Conservation (phyloP, 768 basidiomycete species). For the Imleria badia region DNA sequence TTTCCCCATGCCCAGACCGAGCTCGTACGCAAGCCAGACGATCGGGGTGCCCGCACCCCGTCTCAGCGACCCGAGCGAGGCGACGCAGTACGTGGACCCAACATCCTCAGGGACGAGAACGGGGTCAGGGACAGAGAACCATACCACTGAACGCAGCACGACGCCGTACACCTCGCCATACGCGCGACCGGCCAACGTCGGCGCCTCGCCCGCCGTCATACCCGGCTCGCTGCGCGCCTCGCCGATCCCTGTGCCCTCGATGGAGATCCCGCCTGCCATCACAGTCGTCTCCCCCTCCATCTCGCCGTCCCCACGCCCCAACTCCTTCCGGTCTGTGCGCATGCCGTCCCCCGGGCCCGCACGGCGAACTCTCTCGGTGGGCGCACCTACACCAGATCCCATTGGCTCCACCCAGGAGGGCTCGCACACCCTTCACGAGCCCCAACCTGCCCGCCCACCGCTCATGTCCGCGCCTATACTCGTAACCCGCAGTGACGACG, state of each 20-base stretch:
- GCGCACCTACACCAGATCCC: neutral
- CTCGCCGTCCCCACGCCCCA: constrained; percentile 6
- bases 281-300: constrained; percentile 19
- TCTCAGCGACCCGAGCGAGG: constrained; percentile 2
- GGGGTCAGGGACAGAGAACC: constrained; percentile 24
- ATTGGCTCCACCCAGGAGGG: constrained; percentile 1
- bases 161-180: constrained; percentile 21
- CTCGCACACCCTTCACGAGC: constrained; percentile 23
- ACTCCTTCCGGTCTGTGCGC: constrained; percentile 4
- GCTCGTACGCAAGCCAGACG: constrained; percentile 2
- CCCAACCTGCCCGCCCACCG: neutral
- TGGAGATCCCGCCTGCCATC: constrained; percentile 2
- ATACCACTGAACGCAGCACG: constrained; percentile 8
- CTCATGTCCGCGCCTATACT: neutral
- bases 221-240: constrained; percentile 5
- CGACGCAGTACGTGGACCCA: constrained; percentile 16
- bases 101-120: constrained; percentile 13
- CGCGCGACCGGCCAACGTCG: neutral
- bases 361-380: neutral
- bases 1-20: neutral
- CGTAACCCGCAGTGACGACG: neutral
- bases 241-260: neutral
- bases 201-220: neutral
- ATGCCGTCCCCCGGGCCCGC: neutral
- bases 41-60: constrained; percentile 1